Evolutionary conservation across 345 rosid genomes (phyloP), one percentile per base, ranked within the genome.

Genomic region (Clarkia xantiana): DNA sequence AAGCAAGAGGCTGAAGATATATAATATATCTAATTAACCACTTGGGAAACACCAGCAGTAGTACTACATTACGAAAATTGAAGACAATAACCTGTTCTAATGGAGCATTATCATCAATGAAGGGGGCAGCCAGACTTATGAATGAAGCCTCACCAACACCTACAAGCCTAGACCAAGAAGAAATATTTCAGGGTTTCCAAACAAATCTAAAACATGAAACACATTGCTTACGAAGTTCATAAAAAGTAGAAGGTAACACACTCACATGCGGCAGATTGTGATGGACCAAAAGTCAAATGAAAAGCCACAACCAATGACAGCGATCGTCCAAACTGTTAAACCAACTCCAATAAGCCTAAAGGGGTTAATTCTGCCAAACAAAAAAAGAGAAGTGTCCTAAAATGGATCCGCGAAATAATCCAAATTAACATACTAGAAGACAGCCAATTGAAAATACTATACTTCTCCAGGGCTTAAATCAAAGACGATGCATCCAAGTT

Each of bases 121-220:
- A 90, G 18, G 97, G 97, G 19, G 97, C 96, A 17, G 97, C 97
- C 2, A 90, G 93, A 67, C 97, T 90, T 56, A 90, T 76, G 61
- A 90, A 90, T 44, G 97, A 90, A 60, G 97, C 97, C 62, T 90
- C 97, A 38, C 97, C 97, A 68, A 83, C 88, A 70, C 97, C 97
- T 51, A 86, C 97, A 19, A 90, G 42, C 97, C 97, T 90, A 67
- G 59, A 63, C 48, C 49, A 64, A 59, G 20, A 51, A 18, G 36
- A 4, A 29, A 5, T 29, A 29, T 7, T 29, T 29, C 36, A 29
- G 36, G 9, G 7, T 5, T 29, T 29, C 36, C 5, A 29, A 29
- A 29, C 8, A 29, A 29, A 29, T 29, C 7, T 29, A 29, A 29
- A 29, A 29, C 9, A 25, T 29, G 11, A 43, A 36, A 10, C 18